Conservation (phyloP, 2,329 filamentous ascomycete genomes). For the Paraphaeosphaeria minitans region DNA sequence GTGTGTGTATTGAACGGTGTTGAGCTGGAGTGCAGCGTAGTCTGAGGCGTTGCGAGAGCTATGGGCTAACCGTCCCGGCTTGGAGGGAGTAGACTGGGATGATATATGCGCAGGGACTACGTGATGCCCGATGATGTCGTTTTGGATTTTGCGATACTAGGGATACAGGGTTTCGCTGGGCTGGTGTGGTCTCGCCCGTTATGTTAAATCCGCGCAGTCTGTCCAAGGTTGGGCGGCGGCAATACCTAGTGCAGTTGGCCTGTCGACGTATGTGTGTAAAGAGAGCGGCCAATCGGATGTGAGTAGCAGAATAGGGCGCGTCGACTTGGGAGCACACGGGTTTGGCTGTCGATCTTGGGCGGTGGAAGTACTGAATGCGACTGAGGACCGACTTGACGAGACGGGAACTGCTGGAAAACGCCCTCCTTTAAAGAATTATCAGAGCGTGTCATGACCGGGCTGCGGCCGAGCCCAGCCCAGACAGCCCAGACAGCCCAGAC, state of each 20-base stretch:
- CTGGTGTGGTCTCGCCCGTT: conserved; percentile 19
- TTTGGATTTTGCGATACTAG: conserved; percentile 20
- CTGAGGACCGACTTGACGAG: neutral
- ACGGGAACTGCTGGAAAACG: neutral
- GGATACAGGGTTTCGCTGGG: conserved; percentile 29
- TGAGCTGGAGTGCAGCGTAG: neutral
- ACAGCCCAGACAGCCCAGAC: neutral
- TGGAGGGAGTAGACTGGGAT: conserved; percentile 11
- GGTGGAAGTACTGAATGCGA: neutral
- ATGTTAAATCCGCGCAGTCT: neutral
- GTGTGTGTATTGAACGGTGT: neutral
- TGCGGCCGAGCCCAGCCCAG: conserved; percentile 4
- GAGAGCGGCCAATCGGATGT: neutral
- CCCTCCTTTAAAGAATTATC: neutral
- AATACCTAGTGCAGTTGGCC: neutral
- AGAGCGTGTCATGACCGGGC: conserved; percentile 4
- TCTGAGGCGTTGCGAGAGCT: neutral
- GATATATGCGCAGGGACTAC: conserved; percentile 32
- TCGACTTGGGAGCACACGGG: neutral
- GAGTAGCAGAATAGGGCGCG: neutral
- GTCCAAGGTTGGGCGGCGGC: neutral
- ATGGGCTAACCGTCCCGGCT: conserved; percentile 1
- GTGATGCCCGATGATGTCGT: conserved; percentile 42
- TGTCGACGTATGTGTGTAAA: conserved; percentile 4
- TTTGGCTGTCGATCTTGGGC: neutral